Evolutionary conservation across 2,329 filamentous ascomycete species (phyloP), one percentile per base, ranked within the genome.

Genomic region (Alternaria gansuensis): DNA sequence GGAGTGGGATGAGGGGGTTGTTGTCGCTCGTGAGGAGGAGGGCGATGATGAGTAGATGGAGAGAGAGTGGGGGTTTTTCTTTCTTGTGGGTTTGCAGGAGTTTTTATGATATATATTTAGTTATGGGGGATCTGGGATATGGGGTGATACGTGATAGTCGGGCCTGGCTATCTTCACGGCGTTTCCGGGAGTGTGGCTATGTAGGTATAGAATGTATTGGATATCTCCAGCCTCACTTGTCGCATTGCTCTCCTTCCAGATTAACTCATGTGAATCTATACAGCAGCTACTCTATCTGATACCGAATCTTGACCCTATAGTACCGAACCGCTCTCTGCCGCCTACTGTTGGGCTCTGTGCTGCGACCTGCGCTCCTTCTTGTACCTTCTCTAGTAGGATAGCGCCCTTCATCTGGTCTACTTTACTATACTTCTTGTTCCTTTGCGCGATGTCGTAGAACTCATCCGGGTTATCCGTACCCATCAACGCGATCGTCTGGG

Each of bases 391-490:
- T n/a, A 99, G 79, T 62, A 99, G 76, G 39, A 92, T 83, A 0
- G 93, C 92, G 0, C 94, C 95, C 75, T 96, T 96, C 75, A 96
- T 83, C 51, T 92, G 90, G 79, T 98, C 92, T 33, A 99, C 96
- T 53, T 92, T 89, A 14, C 93, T 91, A 75, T 97, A 99, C 75
- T 97, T 96, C 80, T 91, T 93, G 79, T 97, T 97, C 51, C 93
- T 84, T 13, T 90, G 91, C 5, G 90, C 90, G 49, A 95, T 90
- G 74, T 99, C 95, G 76, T 95, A 99, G 78, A 97, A 99, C 77
- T 98, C 94, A 65, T 98, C 93, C n/a, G 92, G 87, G 69, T 96
- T 96, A 39, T 96, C 92, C 1, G 85, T 80, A 72, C 91, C 88
- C 85, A 99, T 90, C 26, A 99, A 83, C 59, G 90, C 88, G 45